A percentile compares a stretch with the other conserved stretches of the same genome.
Evolutionary conservation across 1,284 basidiomycete genomes (phyloP).

Genomic region (Cutaneotrichosporon arboriforme): DNA sequence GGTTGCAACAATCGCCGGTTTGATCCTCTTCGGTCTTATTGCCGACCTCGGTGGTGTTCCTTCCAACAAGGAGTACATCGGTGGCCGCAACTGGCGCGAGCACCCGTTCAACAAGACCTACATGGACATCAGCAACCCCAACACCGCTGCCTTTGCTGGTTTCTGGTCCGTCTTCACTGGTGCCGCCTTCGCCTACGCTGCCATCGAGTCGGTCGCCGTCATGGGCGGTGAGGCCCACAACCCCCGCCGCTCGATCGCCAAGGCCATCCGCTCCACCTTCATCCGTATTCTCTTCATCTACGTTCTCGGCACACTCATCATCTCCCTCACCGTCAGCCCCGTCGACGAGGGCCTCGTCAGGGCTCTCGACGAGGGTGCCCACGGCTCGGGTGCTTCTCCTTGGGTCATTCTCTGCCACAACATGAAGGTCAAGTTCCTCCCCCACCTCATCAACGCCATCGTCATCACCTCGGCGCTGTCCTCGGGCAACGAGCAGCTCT

Average conservation of each 20-base stretch:
- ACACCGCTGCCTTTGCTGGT: conserved; percentile 52
- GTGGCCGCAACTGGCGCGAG: conserved; percentile 58
- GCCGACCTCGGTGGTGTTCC: conserved; percentile 68
- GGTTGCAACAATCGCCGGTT: conserved; percentile 56
- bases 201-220: conserved; percentile 47
- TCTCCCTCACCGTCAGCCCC: conserved; percentile 42
- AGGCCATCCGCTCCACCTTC: conserved; percentile 66
- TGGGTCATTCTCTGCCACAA: conserved; percentile 65
- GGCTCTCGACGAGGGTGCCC: conserved; percentile 53
- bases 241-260: conserved; percentile 65
- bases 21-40: conserved; percentile 60
- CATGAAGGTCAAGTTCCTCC: conserved; percentile 68
- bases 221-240: conserved; percentile 51
- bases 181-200: conserved; percentile 34
- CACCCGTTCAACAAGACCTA: conserved; percentile 49
- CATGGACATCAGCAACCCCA: conserved; percentile 14
- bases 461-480: conserved; percentile 53
- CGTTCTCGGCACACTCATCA: conserved; percentile 14
- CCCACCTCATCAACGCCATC: conserved; percentile 62
- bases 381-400: conserved; percentile 65
- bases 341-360: conserved; percentile 45
- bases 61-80: conserved; percentile 50
- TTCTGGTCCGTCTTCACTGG: conserved; percentile 57
- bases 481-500: conserved; percentile 26
- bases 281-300: conserved; percentile 65